A percentile compares a stretch with the other conserved stretches of the same genome.
These are phyloP conservation scores for Pezicula rhizophila DNA, from an alignment of 2,329 filamentous ascomycete genomes.

Conservation along the genomic window DNA sequence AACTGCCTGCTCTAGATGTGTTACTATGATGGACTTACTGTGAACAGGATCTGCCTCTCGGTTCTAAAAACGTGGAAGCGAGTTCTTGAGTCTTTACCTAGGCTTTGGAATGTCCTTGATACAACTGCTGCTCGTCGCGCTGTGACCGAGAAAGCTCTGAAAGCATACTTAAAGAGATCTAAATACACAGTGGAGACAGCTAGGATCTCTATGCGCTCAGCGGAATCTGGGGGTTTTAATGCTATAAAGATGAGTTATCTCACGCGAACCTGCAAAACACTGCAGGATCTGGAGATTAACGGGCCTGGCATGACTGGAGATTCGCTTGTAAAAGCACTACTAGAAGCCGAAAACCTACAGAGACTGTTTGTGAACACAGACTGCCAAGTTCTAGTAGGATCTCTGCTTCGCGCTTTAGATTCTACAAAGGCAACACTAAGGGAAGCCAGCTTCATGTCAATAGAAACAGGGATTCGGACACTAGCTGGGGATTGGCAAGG, in stretches of 20 bases:
- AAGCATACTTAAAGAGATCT: conserved; percentile 19
- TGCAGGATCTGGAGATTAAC: conserved; percentile 18
- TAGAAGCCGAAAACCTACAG: conserved; percentile 14
- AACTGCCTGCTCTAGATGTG: neutral
- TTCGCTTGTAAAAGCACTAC: conserved; percentile 16
- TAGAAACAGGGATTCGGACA: neutral
- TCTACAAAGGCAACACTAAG: conserved; percentile 13
- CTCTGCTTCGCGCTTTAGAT: conserved; percentile 10
- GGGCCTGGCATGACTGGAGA: conserved; percentile 19
- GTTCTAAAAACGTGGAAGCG: conserved; percentile 26
- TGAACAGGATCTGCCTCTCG: conserved; percentile 21
- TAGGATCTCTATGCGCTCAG: conserved; percentile 10
- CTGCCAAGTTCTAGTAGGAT: conserved; percentile 12
- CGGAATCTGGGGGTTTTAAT: conserved; percentile 13
- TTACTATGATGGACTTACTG: neutral
- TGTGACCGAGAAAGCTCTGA: conserved; percentile 18
- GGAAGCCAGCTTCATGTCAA: conserved; percentile 11
- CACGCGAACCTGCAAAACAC: conserved; percentile 19
- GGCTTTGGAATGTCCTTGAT: conserved; percentile 26
- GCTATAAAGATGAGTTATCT: conserved; percentile 17
- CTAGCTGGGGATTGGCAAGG: neutral
- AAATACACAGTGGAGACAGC: conserved; percentile 23
- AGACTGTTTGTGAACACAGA: conserved; percentile 10
- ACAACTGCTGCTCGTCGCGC: conserved; percentile 12
- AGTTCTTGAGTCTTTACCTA: conserved; percentile 22